phyloP scores from a whole-genome alignment of 106 monocot species.

The Dactylorhiza incarnata region DNA sequence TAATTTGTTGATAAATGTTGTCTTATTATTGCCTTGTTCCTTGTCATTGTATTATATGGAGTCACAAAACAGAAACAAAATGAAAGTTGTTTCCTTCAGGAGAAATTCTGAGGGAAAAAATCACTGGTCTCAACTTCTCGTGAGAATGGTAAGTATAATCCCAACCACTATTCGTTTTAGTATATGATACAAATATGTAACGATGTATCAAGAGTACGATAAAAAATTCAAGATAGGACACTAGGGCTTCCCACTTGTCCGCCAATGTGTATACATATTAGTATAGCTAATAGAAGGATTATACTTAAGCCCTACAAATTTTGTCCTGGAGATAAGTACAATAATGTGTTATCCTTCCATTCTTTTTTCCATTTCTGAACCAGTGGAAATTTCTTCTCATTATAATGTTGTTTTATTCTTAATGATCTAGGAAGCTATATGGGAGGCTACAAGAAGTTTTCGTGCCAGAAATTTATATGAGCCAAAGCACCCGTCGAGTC shows the following conservation, averaged over 20 bases:
- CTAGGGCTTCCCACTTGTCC: no score
- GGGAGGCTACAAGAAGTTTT: slow-evolving; percentile 70
- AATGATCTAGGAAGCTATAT: slow-evolving; percentile 66
- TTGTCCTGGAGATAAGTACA: not conserved
- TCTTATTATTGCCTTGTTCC: not conserved
- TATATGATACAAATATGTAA: not conserved
- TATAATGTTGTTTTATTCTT: not conserved
- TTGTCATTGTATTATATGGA: not conserved
- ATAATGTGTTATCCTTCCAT: not conserved
- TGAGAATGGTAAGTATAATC: not conserved
- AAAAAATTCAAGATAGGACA: no score
- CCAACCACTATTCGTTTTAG: not conserved
- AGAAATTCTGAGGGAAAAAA: not conserved
- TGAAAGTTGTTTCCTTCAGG: not conserved
- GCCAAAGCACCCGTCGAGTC: slow-evolving; percentile 61
- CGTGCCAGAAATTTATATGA: slow-evolving; percentile 85
- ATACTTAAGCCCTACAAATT: not conserved
- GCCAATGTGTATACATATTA: no score
- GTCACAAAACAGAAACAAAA: not conserved
- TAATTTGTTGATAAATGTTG: not conserved
- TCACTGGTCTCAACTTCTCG: not conserved
- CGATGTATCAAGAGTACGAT: no score
- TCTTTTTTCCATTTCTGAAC: not conserved
- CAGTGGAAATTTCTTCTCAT: not conserved
- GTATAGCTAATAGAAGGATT: not conserved